These are phyloP conservation scores for Piper betle DNA, from an alignment of 164 flowering plant species.

Conservation along the genomic window DNA sequence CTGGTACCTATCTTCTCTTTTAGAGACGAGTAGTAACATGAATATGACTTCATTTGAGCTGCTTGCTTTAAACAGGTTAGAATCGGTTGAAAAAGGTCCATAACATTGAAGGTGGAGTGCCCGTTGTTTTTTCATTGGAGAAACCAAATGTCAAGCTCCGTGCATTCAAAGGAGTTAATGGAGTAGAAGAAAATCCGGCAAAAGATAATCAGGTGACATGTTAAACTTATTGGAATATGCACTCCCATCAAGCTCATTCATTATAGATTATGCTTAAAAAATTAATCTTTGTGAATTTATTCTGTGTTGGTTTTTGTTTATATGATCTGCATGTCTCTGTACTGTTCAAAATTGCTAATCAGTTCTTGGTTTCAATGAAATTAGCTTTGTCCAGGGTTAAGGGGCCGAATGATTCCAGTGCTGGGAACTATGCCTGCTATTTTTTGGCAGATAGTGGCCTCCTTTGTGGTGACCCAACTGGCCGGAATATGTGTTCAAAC, in stretches of 20 bases:
- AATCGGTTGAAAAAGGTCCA: constrained; percentile 59
- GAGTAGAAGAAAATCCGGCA: constrained; percentile 81
- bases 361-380: neutral
- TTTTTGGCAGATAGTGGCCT: constrained; percentile 98
- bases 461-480: constrained; percentile 74
- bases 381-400: constrained; percentile 86
- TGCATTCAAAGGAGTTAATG: constrained; percentile 73
- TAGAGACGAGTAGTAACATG: neutral
- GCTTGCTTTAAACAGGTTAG: constrained; percentile 57
- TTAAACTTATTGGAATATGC: neutral
- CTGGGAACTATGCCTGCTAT: constrained; percentile 93
- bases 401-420: constrained; percentile 94
- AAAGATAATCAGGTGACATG: constrained; percentile 73
- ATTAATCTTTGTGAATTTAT: no score
- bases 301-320: no score
- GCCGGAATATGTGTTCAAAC: constrained; percentile 61
- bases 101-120: constrained; percentile 95
- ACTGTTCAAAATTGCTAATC: no score
- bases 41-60: no score
- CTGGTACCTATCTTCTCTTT: neutral
- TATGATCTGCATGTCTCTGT: no score
- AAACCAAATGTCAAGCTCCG: constrained; percentile 90
- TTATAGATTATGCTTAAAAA: no score
- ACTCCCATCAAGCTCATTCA: no score
- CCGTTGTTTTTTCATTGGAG: constrained; percentile 89